Percentiles rank a stretch among this genome's conserved stretches.
These are phyloP conservation scores for Teratosphaeria epicoccoides DNA, from an alignment of 2,329 filamentous ascomycete species.

Conservation along the genomic window DNA sequence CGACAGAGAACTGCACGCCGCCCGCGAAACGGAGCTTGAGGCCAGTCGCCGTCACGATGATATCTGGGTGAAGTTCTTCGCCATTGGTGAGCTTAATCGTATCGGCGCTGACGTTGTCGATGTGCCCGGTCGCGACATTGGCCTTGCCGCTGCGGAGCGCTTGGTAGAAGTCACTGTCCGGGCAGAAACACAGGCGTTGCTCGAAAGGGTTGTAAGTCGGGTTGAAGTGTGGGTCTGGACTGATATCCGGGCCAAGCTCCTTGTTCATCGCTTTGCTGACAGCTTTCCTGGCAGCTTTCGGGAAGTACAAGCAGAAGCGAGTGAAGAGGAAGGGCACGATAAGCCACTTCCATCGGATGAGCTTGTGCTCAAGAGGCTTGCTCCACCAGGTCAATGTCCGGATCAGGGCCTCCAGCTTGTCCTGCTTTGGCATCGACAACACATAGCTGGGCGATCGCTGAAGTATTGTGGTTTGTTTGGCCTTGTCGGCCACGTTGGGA, in stretches of 20 bases:
- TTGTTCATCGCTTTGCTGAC: conserved; percentile 36
- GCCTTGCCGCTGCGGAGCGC: conserved; percentile 41
- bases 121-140: conserved; percentile 45
- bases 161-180: conserved; percentile 49
- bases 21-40: conserved; percentile 48
- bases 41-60: conserved; percentile 57
- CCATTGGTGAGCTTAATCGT: conserved; percentile 37
- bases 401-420: conserved; percentile 17
- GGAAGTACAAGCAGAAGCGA: conserved; percentile 24
- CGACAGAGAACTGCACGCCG: conserved; percentile 36
- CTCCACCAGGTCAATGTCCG: conserved; percentile 15
- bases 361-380: conserved; percentile 16
- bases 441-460: conserved; percentile 65
- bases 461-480: conserved; percentile 62
- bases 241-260: conserved; percentile 38
- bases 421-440: conserved; percentile 20
- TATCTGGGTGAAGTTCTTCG: conserved; percentile 44
- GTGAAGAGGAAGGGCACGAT: conserved; percentile 25
- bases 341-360: conserved; percentile 29
- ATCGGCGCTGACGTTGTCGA: conserved; percentile 39
- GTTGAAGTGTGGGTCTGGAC: conserved; percentile 31
- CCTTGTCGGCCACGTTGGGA: conserved; percentile 56
- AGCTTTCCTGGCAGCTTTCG: conserved; percentile 18
- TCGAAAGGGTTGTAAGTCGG: conserved; percentile 47
- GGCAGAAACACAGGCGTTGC: conserved; percentile 64